Percentiles rank a stretch among this genome's conserved stretches.
Conservation (phyloP, 306 rosid species). For the Cyamopsis tetragonoloba region DNA sequence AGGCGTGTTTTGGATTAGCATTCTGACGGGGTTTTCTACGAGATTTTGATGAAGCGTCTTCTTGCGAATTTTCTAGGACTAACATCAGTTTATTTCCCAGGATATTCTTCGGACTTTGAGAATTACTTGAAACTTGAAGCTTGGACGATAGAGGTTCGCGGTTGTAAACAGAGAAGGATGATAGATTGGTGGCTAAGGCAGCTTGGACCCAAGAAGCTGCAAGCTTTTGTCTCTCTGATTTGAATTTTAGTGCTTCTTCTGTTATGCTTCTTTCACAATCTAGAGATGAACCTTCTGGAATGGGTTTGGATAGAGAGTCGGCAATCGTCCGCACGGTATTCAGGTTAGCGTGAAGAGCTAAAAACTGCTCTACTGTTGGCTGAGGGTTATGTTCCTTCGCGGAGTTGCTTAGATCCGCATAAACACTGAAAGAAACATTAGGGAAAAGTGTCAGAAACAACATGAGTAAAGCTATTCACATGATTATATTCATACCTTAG, state of each 20-base stretch:
- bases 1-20: conserved; percentile 39
- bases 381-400: conserved; percentile 82
- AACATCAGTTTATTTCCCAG: conserved; percentile 51
- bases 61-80: conserved; percentile 55
- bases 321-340: conserved; percentile 49
- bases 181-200: conserved; percentile 69
- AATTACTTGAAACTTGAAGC: conserved; percentile 37
- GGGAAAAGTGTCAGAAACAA: conserved; percentile 23
- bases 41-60: conserved; percentile 46
- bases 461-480: neutral
- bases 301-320: conserved; percentile 57
- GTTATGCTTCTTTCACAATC: conserved; percentile 50
- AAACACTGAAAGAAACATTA: conserved; percentile 49
- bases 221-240: conserved; percentile 51
- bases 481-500: conserved; percentile 56
- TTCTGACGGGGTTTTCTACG: conserved; percentile 45
- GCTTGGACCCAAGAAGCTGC: conserved; percentile 91
- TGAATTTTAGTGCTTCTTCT: conserved; percentile 65
- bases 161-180: conserved; percentile 63
- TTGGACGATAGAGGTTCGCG: conserved; percentile 45
- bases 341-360: conserved; percentile 64
- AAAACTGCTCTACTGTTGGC: conserved; percentile 75
- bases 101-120: conserved; percentile 55
- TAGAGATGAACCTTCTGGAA: conserved; percentile 42
- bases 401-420: conserved; percentile 62